Evolutionary conservation across 306 rosid species (phyloP).

Genomic region (Vicia sativa): DNA sequence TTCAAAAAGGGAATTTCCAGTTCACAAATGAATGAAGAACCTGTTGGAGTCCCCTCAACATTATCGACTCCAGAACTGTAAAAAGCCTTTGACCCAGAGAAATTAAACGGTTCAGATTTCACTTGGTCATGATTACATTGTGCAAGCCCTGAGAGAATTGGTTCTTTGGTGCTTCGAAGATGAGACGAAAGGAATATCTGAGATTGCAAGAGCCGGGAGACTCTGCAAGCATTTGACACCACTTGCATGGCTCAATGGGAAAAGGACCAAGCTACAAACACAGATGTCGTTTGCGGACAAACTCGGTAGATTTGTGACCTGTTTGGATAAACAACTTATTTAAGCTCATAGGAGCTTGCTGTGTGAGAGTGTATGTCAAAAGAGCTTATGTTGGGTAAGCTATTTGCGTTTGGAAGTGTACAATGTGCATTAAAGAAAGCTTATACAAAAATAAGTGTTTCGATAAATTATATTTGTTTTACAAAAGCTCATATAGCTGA

Average conservation of each 20-base stretch:
- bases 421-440: too few relatives aligned
- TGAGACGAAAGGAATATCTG: constrained; percentile 47
- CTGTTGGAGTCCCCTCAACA: constrained; percentile 51
- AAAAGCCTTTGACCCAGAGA: constrained; percentile 47
- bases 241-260: constrained; percentile 58
- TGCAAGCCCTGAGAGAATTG: constrained; percentile 45
- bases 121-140: constrained; percentile 6
- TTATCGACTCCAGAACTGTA: constrained; percentile 52
- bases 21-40: constrained; percentile 47
- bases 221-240: constrained; percentile 57
- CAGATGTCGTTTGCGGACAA: constrained; percentile 38
- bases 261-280: constrained; percentile 28
- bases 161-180: constrained; percentile 36
- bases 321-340: not conserved
- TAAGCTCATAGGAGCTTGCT: not conserved
- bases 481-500: too few relatives aligned
- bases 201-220: constrained; percentile 57
- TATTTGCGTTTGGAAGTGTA: too few relatives aligned
- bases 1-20: constrained; percentile 10
- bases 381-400: too few relatives aligned
- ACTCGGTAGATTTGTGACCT: constrained; percentile 47
- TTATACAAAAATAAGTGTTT: too few relatives aligned
- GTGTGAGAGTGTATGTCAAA: too few relatives aligned
- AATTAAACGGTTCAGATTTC: constrained; percentile 40
- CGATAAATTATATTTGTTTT: too few relatives aligned